Percentiles rank a stretch among this genome's conserved stretches.
These are phyloP conservation scores for Carex parvula DNA, from an alignment of 176 grass and related monocot genomes.

Conservation along the genomic window DNA sequence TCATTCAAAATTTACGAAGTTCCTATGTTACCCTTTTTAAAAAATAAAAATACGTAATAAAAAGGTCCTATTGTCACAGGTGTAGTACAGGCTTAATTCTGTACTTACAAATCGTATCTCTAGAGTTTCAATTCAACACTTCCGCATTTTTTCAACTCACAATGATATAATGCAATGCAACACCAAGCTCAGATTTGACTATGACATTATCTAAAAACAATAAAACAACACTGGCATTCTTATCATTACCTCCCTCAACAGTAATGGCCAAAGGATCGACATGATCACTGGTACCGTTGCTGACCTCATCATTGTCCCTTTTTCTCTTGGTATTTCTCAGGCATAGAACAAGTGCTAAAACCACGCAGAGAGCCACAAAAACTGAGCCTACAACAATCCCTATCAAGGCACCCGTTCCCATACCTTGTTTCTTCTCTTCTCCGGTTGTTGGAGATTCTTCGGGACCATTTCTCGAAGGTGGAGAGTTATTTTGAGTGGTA, in stretches of 20 bases:
- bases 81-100: not conserved
- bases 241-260: constrained; percentile 62
- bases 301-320: constrained; percentile 45
- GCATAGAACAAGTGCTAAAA: constrained; percentile 57
- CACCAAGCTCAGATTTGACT: not conserved
- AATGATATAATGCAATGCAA: not conserved
- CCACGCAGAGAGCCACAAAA: constrained; percentile 41
- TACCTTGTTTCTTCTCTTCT: constrained; percentile 49
- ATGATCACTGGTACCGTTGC: constrained; percentile 61
- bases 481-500: constrained; percentile 32
- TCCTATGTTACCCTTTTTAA: no score
- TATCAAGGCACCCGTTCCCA: constrained; percentile 46
- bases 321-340: constrained; percentile 40
- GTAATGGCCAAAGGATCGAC: constrained; percentile 39
- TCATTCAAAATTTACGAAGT: no score
- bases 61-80: not conserved
- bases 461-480: constrained; percentile 37
- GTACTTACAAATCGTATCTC: not conserved
- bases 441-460: constrained; percentile 28
- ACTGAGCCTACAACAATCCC: constrained; percentile 63
- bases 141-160: not conserved
- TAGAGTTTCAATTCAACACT: not conserved
- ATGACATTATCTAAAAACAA: no score
- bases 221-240: constrained; percentile 1
- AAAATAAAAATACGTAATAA: no score